These are phyloP conservation scores for Aegle marmelos DNA, from an alignment of 345 rosid genomes.

Conservation along the genomic window DNA sequence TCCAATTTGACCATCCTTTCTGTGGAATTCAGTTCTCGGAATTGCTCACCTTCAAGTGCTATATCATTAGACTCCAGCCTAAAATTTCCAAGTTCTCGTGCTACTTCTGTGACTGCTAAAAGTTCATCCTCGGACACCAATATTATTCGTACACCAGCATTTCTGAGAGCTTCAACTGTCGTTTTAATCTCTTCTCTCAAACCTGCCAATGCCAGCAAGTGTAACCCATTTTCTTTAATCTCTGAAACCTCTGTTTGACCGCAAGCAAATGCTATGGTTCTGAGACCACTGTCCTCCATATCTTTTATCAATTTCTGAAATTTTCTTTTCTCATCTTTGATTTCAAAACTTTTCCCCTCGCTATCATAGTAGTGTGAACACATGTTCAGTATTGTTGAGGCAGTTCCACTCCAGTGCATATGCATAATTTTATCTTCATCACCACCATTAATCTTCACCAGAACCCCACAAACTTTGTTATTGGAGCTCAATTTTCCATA, in stretches of 20 bases:
- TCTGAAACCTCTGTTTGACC: slow-evolving; percentile 18
- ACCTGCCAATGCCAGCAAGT: slow-evolving; percentile 20
- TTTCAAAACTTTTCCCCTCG: slow-evolving; percentile 5
- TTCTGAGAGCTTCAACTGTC: background rate
- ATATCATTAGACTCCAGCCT: background rate
- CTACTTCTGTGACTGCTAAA: slow-evolving; percentile 16
- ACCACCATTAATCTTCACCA: slow-evolving; percentile 7
- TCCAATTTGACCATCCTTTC: slow-evolving; percentile 10
- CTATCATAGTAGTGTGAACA: slow-evolving; percentile 26
- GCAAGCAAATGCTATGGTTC: slow-evolving; percentile 23
- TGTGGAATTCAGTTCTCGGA: background rate
- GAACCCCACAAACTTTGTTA: background rate
- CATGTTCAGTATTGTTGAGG: slow-evolving; percentile 16
- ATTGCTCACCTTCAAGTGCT: slow-evolving; percentile 8
- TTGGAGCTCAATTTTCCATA: background rate
- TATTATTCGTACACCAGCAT: slow-evolving; percentile 18
- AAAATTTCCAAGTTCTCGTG: slow-evolving; percentile 13
- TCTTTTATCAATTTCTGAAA: slow-evolving; percentile 9
- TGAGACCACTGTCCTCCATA: slow-evolving; percentile 22
- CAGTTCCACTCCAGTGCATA: slow-evolving; percentile 27
- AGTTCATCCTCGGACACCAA: slow-evolving; percentile 19
- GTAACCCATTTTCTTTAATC: slow-evolving; percentile 6
- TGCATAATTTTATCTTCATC: slow-evolving; percentile 6
- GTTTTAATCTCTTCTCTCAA: slow-evolving; percentile 5
- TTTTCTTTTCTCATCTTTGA: background rate